Conservation (phyloP, 352 stramenopile genomes). For the Peronospora farinosa region DNA sequence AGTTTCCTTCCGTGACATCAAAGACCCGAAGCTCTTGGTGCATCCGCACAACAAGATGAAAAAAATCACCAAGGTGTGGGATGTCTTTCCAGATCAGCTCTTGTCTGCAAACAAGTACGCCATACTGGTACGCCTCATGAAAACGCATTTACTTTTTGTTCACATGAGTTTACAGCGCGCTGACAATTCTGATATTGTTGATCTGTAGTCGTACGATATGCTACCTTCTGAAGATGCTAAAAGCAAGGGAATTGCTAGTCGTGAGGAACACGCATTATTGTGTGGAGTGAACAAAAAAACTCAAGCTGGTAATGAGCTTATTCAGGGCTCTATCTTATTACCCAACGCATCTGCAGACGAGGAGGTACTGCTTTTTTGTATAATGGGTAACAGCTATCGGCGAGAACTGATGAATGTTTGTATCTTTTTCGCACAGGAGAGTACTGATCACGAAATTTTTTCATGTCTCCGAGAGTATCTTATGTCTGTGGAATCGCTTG, state of each 20-base stretch:
- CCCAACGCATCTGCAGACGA: constrained; percentile 50
- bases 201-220: constrained; percentile 73
- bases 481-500: constrained; percentile 59
- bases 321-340: constrained; percentile 73
- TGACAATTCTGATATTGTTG: constrained; percentile 5
- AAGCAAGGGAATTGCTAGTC: constrained; percentile 59
- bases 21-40: constrained; percentile 53
- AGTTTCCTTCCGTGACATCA: constrained; percentile 71
- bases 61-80: constrained; percentile 75
- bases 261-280: constrained; percentile 63
- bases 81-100: constrained; percentile 76
- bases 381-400: not conserved
- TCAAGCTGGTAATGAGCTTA: constrained; percentile 43
- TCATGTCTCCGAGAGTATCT: constrained; percentile 79
- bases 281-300: constrained; percentile 70
- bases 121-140: constrained; percentile 49
- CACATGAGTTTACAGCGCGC: not conserved
- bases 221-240: constrained; percentile 76
- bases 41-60: constrained; percentile 81
- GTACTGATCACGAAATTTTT: constrained; percentile 67
- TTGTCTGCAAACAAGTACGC: constrained; percentile 78
- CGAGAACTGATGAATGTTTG: constrained; percentile 7
- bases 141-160: not conserved
- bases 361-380: constrained; percentile 26
- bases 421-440: constrained; percentile 32